Evolutionary conservation across 2,329 filamentous ascomycete species (phyloP).

Genomic region (Fusarium acutatum): DNA sequence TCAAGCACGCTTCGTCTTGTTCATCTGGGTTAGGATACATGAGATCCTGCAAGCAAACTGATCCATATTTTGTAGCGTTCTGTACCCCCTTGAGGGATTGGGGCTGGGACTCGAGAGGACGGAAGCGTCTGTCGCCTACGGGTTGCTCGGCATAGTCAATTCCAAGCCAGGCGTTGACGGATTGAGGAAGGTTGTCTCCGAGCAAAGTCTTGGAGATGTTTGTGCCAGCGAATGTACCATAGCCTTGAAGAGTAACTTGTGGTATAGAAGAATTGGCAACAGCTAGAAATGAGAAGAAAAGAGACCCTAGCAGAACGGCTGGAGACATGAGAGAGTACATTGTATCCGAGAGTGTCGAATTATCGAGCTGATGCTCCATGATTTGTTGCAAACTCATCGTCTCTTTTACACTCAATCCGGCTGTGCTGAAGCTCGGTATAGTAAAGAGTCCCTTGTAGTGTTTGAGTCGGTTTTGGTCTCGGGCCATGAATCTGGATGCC

Average conservation of each 20-base stretch:
- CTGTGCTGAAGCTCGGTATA: not conserved
- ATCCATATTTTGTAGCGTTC: not conserved
- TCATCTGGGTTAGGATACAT: not conserved
- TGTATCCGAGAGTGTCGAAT: not conserved
- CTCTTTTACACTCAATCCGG: too few relatives aligned
- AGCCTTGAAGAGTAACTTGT: not conserved
- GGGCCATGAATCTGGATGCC: not conserved
- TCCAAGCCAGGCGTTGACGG: constrained; percentile 1
- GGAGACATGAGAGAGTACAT: not conserved
- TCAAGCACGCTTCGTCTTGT: constrained; percentile 1
- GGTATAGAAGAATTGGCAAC: not conserved
- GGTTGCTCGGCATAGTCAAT: constrained; percentile 2
- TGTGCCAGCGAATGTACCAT: not conserved
- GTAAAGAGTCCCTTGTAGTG: not conserved
- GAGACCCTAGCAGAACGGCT: not conserved
- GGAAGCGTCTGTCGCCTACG: not conserved
- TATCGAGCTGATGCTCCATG: not conserved
- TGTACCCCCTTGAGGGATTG: not conserved
- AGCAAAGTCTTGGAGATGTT: not conserved
- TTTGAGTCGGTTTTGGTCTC: not conserved
- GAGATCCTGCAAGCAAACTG: not conserved
- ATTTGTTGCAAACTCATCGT: not conserved
- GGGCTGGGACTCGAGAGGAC: not conserved
- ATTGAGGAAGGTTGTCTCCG: not conserved
- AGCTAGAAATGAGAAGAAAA: not conserved